Evolutionary conservation across 331 rosid genomes (phyloP), one percentile per base, ranked within the genome.

Genomic region (Pyracantha coccinea): DNA sequence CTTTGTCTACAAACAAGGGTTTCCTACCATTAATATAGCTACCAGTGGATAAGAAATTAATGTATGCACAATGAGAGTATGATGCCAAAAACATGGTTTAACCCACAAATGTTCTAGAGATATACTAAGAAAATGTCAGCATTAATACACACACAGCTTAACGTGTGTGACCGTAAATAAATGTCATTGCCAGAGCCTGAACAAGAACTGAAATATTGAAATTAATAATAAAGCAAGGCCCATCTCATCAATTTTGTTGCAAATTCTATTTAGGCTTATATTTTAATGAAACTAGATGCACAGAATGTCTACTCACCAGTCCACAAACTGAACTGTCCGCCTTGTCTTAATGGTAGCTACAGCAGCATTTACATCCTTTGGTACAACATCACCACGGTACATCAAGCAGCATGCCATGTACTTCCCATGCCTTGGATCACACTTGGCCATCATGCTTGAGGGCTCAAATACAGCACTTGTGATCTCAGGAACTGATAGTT

Each of bases 371-470:
- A 89, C 95, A 58, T 89, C 92, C 84, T 89, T 89, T 4, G 95
- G 92, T 2, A 79, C 87, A 72, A 89, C 86, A 62, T 89, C 92
- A 15, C 95, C 94, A 2, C 89, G 95, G 47, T 89, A 89, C 91
- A 89, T 89, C 75, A 89, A 77, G 83, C 94, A 89, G 74, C 94
- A 89, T 6, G 93, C 93, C 93, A 89, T 89, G 84, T 89, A 89
- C 69, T 89, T 89, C 21, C 93, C 91, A 68, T 87, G 85, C 68
- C 93, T 89, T n/a, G 93, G 93, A 69, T 89, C 93, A 81, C 93
- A 89, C 81, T 89, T 89, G 50, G 78, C 93, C 93, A 89, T 89
- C 91, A 87, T 87, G 69, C 87, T 87, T 61, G 91, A 81, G 76
- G 94, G 91, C 75, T 89, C 94, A 78, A 89, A 89, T n/a, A 89